Evolutionary conservation across 1,139 yeast genomes (phyloP).

Genomic region (Geotrichum cucujoidarum): DNA sequence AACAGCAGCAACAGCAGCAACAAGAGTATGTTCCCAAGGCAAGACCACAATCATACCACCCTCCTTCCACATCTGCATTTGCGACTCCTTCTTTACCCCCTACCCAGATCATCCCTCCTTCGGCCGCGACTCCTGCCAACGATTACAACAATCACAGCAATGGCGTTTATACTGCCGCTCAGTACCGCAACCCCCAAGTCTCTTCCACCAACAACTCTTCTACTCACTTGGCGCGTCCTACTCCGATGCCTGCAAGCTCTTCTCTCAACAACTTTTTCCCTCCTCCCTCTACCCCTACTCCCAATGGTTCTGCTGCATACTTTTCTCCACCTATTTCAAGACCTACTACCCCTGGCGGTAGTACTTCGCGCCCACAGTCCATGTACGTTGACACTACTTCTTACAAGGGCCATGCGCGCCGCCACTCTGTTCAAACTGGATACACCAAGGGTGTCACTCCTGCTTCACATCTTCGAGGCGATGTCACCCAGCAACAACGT

Average conservation of each 20-base stretch:
- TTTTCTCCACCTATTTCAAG: conserved; percentile 10
- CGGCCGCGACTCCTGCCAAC: conserved; percentile 14
- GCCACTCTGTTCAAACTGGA: conserved; percentile 31
- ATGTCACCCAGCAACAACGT: conserved; percentile 11
- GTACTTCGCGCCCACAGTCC: conserved; percentile 6
- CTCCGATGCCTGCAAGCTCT: conserved; percentile 1
- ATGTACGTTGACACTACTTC: conserved; percentile 15
- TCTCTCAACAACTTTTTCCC: neutral
- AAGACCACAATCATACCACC: conserved; percentile 15
- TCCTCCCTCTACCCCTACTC: conserved; percentile 5
- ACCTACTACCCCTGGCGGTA: conserved; percentile 8
- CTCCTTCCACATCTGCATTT: conserved; percentile 13
- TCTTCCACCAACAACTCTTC: neutral
- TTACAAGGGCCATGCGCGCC: conserved; percentile 24
- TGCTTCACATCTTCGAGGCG: conserved; percentile 10
- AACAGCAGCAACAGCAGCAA: conserved; percentile 5
- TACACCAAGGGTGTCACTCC: conserved; percentile 26
- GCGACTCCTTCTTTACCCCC: conserved; percentile 18
- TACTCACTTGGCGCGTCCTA: neutral
- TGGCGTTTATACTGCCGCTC: neutral
- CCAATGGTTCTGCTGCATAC: conserved; percentile 7
- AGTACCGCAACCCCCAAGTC: conserved; percentile 3
- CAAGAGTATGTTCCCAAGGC: conserved; percentile 21
- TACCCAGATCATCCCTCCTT: conserved; percentile 8
- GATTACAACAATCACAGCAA: conserved; percentile 13